A percentile compares a stretch with the other conserved stretches of the same genome.
Evolutionary conservation across 495 filamentous ascomycete species (phyloP).

Genomic region (Usnea hakonensis): DNA sequence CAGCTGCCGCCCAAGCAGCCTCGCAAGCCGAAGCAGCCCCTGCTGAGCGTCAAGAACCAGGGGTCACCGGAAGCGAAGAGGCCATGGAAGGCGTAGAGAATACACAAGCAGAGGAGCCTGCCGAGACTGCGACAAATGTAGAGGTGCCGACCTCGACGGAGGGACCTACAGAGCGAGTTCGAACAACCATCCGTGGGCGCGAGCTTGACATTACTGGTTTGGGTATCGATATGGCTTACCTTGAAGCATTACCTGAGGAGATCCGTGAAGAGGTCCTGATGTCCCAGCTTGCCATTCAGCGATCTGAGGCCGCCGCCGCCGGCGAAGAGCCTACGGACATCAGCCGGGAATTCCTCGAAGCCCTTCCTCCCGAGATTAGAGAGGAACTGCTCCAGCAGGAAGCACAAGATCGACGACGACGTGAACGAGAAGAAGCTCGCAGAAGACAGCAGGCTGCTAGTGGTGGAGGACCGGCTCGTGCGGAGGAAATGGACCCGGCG

Average conservation of each 20-base stretch:
- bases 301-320: conserved; percentile 68
- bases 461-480: conserved; percentile 47
- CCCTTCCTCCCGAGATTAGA: conserved; percentile 81
- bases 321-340: conserved; percentile 83
- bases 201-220: conserved; percentile 86
- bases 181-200: conserved; percentile 73
- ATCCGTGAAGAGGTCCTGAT: conserved; percentile 92
- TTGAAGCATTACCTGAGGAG: conserved; percentile 90
- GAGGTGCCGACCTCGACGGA: conserved; percentile 31
- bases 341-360: conserved; percentile 89
- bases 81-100: conserved; percentile 86
- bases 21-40: conserved; percentile 36
- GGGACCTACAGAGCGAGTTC: conserved; percentile 47
- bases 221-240: conserved; percentile 88
- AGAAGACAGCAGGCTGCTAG: conserved; percentile 53
- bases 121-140: conserved; percentile 15
- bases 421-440: conserved; percentile 71
- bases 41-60: conserved; percentile 34
- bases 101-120: conserved; percentile 31
- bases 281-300: conserved; percentile 72
- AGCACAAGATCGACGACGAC: conserved; percentile 76
- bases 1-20: conserved; percentile 29
- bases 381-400: conserved; percentile 86
- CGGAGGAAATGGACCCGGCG: conserved; percentile 87
- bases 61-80: conserved; percentile 29